Evolutionary conservation across 2,329 filamentous ascomycete genomes (phyloP).

Genomic region (Annulohypoxylon truncatum): DNA sequence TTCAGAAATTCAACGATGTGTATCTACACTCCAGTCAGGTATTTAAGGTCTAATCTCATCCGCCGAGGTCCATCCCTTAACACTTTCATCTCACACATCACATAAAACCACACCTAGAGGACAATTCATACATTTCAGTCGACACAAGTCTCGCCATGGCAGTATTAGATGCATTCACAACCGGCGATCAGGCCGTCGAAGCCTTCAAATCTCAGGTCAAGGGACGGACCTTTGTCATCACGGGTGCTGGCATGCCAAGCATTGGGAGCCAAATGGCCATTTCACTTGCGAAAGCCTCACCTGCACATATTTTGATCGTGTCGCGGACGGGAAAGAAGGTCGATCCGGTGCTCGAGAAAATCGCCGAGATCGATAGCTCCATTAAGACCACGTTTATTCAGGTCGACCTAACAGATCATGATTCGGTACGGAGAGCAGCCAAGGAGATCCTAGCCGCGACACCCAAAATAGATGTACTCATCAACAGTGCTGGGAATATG

Average conservation of each 20-base stretch:
- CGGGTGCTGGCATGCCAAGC: constrained; percentile 40
- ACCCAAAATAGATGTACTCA: constrained; percentile 42
- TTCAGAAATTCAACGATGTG: too few relatives aligned
- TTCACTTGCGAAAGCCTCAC: constrained; percentile 36
- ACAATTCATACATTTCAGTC: background rate
- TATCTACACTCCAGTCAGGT: background rate
- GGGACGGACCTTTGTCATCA: constrained; percentile 42
- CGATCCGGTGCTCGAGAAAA: constrained; percentile 38
- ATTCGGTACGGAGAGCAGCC: constrained; percentile 39
- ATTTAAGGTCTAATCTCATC: background rate
- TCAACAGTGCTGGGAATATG: constrained; percentile 44
- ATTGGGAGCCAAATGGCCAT: constrained; percentile 42
- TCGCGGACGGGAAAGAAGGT: constrained; percentile 42
- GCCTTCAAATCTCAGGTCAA: constrained; percentile 41
- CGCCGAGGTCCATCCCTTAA: background rate
- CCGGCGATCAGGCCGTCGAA: constrained; percentile 43
- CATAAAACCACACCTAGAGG: background rate
- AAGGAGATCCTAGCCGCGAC: constrained; percentile 35
- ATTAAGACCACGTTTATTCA: constrained; percentile 40
- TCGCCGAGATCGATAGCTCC: constrained; percentile 37
- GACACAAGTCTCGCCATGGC: constrained; percentile 17
- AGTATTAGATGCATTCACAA: constrained; percentile 39
- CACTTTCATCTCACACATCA: background rate
- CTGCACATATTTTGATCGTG: constrained; percentile 43
- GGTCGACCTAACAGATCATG: constrained; percentile 42